Conservation (phyloP, 768 basidiomycete species). For the Suillus decipiens region DNA sequence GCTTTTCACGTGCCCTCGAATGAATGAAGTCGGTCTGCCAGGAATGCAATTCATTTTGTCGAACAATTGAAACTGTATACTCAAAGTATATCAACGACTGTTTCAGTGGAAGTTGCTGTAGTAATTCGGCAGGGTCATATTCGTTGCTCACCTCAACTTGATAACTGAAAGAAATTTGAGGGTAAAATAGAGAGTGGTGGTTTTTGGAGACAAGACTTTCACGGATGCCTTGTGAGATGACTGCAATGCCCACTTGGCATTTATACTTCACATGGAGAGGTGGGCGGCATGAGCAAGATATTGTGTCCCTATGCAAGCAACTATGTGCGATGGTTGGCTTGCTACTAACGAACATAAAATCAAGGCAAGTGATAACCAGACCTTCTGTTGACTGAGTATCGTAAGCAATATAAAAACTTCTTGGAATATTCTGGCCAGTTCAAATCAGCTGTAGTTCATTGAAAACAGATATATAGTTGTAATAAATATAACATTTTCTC, state of each 20-base stretch:
- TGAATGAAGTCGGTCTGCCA: constrained; percentile 1
- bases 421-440: neutral
- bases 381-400: neutral
- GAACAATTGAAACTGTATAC: neutral
- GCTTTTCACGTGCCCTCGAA: neutral
- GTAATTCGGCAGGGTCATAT: neutral
- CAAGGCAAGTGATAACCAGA: neutral
- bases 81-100: neutral
- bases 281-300: neutral
- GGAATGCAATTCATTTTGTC: neutral
- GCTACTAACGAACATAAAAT: neutral
- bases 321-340: neutral
- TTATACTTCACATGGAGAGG: neutral
- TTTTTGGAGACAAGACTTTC: neutral
- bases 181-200: neutral
- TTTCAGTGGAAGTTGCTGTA: neutral
- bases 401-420: neutral
- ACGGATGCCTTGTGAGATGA: neutral
- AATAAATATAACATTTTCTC: neutral
- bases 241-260: neutral
- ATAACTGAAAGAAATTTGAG: neutral
- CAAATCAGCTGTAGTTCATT: neutral
- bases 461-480: neutral
- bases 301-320: neutral
- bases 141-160: neutral